Conservation (phyloP, 768 basidiomycete genomes). For the Trametes punicea region DNA sequence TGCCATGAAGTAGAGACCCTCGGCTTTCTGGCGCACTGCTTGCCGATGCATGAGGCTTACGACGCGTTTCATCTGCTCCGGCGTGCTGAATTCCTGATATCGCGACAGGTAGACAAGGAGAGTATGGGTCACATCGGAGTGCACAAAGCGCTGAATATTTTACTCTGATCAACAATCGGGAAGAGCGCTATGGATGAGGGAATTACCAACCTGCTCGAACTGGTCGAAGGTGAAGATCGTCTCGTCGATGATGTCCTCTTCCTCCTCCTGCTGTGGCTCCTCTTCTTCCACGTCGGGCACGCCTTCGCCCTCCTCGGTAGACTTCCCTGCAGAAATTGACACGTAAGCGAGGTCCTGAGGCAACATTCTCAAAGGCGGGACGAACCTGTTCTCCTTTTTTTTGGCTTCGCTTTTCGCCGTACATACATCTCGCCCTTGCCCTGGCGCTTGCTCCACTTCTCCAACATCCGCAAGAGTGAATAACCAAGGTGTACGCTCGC, state of each 20-base stretch:
- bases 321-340: constrained; percentile 32
- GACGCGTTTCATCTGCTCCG: constrained; percentile 87
- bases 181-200: constrained; percentile 12
- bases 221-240: constrained; percentile 90
- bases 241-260: constrained; percentile 69
- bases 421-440: constrained; percentile 70
- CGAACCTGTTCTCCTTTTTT: constrained; percentile 37
- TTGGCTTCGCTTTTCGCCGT: constrained; percentile 52
- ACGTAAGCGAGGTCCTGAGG: neutral
- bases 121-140: constrained; percentile 81
- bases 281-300: constrained; percentile 71
- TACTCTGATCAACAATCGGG: constrained; percentile 6
- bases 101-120: constrained; percentile 78
- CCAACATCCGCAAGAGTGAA: constrained; percentile 83
- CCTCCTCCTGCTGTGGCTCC: constrained; percentile 50
- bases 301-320: constrained; percentile 51
- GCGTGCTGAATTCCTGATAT: constrained; percentile 74
- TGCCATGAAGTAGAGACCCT: constrained; percentile 95
- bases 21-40: constrained; percentile 86
- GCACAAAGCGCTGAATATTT: constrained; percentile 75
- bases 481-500: constrained; percentile 82
- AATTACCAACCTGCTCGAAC: constrained; percentile 73
- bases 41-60: constrained; percentile 89
- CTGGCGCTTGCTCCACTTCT: constrained; percentile 77
- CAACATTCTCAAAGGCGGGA: constrained; percentile 20